Evolutionary conservation across 805 yeast genomes (phyloP).

Genomic region (Starmerella bombi): DNA sequence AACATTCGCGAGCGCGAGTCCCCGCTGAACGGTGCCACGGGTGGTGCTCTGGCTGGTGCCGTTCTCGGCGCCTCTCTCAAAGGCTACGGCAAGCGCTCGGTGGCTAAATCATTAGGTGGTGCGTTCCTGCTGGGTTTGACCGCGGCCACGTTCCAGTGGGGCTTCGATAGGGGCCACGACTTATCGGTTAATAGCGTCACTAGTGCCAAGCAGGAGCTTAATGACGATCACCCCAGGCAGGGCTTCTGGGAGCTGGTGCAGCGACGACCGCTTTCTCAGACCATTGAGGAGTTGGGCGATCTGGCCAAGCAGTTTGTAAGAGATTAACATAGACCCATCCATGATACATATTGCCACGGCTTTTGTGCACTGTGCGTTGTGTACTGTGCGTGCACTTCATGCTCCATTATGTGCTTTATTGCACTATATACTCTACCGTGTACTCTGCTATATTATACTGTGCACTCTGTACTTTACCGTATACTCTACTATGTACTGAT

Average conservation of each 20-base stretch:
- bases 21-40: constrained; percentile 43
- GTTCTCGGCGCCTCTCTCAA: constrained; percentile 29
- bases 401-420: too few species aligned
- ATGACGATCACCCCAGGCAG: constrained; percentile 31
- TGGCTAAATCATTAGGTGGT: constrained; percentile 35
- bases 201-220: constrained; percentile 29
- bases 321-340: too few species aligned
- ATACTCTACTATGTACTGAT: too few species aligned
- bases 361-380: too few species aligned
- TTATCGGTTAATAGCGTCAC: constrained; percentile 21
- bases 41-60: constrained; percentile 38
- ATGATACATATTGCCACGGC: too few species aligned
- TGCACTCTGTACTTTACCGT: too few species aligned
- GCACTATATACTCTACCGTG: too few species aligned
- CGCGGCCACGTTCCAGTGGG: constrained; percentile 33
- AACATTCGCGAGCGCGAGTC: constrained; percentile 53
- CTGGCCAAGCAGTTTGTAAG: constrained; percentile 23
- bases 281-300: constrained; percentile 58
- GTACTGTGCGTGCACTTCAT: too few species aligned
- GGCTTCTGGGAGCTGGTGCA: constrained; percentile 70
- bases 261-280: constrained; percentile 72
- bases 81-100: constrained; percentile 20
- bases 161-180: constrained; percentile 24
- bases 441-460: too few species aligned
- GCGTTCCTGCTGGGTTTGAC: constrained; percentile 34